phyloP scores from a whole-genome alignment of 345 rosid species.

The Pugionium dolabratum region DNA sequence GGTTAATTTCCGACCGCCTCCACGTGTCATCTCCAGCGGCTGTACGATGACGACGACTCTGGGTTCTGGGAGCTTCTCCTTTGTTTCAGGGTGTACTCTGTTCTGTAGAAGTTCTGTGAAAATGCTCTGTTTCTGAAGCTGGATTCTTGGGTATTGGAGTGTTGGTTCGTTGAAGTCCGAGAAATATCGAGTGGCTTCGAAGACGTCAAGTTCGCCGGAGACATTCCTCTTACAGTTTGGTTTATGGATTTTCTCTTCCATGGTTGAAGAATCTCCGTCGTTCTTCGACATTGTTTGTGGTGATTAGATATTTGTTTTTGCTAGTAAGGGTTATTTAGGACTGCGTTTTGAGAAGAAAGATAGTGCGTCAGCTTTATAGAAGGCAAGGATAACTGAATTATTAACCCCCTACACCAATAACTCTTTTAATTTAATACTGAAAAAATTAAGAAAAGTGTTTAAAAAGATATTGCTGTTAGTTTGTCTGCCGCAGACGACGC shows the following conservation, averaged over 20 bases:
- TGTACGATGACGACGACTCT: constrained; percentile 27
- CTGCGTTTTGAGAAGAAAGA: constrained; percentile 28
- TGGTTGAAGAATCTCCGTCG: constrained; percentile 14
- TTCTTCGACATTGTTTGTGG: constrained; percentile 34
- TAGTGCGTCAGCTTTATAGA: constrained; percentile 31
- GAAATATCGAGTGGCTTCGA: constrained; percentile 87
- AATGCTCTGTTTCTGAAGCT: constrained; percentile 33
- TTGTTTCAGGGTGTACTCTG: constrained; percentile 49
- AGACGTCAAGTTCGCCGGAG: constrained; percentile 88
- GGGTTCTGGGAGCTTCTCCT: constrained; percentile 49
- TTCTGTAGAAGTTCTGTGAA: constrained; percentile 45
- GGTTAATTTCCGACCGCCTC: constrained; percentile 62
- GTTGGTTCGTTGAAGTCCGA: constrained; percentile 58
- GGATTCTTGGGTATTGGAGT: constrained; percentile 23
- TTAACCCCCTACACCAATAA: too few species aligned
- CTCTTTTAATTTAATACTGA: too few species aligned
- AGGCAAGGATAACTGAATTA: not conserved
- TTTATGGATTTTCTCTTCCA: constrained; percentile 33
- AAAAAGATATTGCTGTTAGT: too few species aligned
- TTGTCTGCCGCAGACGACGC: too few species aligned
- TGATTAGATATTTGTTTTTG: constrained; percentile 6
- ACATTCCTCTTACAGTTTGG: constrained; percentile 53
- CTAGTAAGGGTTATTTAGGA: constrained; percentile 8
- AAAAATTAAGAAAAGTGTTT: too few species aligned
- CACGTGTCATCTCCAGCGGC: constrained; percentile 44